phyloP scores from a whole-genome alignment of 345 rosid genomes.

The Balakata baccata region DNA sequence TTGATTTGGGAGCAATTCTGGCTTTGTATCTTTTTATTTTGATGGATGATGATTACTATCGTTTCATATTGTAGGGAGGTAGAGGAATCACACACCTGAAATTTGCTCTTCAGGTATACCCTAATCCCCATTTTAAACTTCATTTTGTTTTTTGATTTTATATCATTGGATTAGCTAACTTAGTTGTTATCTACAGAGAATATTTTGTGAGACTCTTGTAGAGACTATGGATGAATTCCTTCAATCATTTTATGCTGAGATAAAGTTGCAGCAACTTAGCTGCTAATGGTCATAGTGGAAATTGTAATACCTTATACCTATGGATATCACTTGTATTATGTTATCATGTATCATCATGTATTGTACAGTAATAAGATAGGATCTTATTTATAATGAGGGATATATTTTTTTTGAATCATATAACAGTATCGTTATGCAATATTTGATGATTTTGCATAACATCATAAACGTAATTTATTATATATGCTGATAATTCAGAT shows the following conservation, averaged over 20 bases:
- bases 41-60: slow-evolving; percentile 9
- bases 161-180: slow-evolving; percentile 11
- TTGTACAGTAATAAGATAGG: too few relatives aligned
- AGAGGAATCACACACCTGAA: slow-evolving; percentile 85
- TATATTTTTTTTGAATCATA: too few relatives aligned
- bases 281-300: too few relatives aligned
- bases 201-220: slow-evolving; percentile 81
- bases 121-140: neutral
- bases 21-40: slow-evolving; percentile 7
- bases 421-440: too few relatives aligned
- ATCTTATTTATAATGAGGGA: too few relatives aligned
- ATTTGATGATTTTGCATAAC: too few relatives aligned
- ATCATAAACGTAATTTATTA: too few relatives aligned
- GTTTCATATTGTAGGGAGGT: slow-evolving; percentile 53
- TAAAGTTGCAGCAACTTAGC: too few relatives aligned
- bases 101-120: slow-evolving; percentile 69
- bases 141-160: neutral
- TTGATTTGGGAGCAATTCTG: slow-evolving; percentile 4
- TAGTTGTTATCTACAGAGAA: slow-evolving; percentile 41
- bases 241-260: slow-evolving; percentile 60
- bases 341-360: too few relatives aligned
- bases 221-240: slow-evolving; percentile 74
- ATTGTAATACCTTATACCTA: too few relatives aligned
- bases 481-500: too few relatives aligned
- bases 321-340: too few relatives aligned